Evolutionary conservation across 2,329 filamentous ascomycete species (phyloP).

Genomic region (Talaromyces sp.): DNA sequence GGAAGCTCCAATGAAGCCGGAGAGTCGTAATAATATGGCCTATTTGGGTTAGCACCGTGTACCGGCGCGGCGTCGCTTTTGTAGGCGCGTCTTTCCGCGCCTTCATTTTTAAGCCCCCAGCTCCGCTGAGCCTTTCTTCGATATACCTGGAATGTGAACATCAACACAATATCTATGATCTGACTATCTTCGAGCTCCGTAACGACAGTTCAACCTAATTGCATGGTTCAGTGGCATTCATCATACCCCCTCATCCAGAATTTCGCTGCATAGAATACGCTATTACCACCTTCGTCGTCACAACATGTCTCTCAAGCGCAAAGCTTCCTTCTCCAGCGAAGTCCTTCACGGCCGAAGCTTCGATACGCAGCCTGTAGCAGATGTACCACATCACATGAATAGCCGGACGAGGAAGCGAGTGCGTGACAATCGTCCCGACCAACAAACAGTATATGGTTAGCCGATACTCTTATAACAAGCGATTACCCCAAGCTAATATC

Average conservation of each 20-base stretch:
- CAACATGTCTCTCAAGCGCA: slow-evolving; percentile 58
- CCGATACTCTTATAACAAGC: not conserved
- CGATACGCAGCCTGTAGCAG: slow-evolving; percentile 25
- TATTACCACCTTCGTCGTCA: not conserved
- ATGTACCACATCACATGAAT: slow-evolving; percentile 46
- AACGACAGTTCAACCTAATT: not conserved
- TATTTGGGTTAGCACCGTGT: not conserved
- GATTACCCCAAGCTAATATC: slow-evolving; percentile 21
- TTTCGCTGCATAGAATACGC: not conserved
- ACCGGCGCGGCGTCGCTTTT: not conserved
- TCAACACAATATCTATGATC: not conserved
- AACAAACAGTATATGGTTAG: slow-evolving; percentile 54
- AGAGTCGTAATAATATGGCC: not conserved
- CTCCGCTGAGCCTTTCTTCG: not conserved
- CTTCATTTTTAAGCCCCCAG: not conserved
- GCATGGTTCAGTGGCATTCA: not conserved
- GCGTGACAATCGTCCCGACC: slow-evolving; percentile 57
- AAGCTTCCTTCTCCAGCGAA: slow-evolving; percentile 51
- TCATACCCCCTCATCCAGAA: not conserved
- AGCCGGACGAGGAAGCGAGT: slow-evolving; percentile 59
- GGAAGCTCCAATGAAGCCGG: not conserved
- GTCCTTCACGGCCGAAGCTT: slow-evolving; percentile 28
- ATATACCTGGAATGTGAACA: slow-evolving; percentile 1
- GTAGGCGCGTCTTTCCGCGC: slow-evolving; percentile 9
- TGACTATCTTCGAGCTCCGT: not conserved